Evolutionary conservation across 306 rosid genomes (phyloP), one percentile per base, ranked within the genome.

Genomic region (Begonia loranthoides): DNA sequence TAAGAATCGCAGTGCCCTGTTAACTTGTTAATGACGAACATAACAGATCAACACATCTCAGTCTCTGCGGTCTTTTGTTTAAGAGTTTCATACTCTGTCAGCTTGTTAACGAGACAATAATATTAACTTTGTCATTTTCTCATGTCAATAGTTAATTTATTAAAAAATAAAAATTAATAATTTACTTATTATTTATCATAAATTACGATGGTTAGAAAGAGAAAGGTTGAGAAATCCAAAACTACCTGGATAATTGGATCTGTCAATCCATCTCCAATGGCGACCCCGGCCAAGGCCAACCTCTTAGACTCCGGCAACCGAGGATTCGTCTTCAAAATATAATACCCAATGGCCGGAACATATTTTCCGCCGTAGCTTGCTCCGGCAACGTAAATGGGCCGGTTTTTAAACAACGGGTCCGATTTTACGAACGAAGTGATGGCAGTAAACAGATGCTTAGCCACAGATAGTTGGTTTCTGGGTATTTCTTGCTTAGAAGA

Each of bases 321-420:
- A 1, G 71, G 47, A 46, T 81, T 83, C 34, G 24, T 56, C 50
- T 69, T 41, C 75, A 78, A 17, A 57, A 81, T 66, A 13, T 83
- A 74, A 47, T 78, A 72, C 47, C 88, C 96, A 54, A 87, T 74
- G 1, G 93, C 73, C 0, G 92, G 87, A 3, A 83, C 73, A 44
- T 80, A 87, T 64, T 87, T 87, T 0, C 96, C 96, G 4, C 80
- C 94, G 21, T 83, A 87, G 67, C 94, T 87, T 71, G 83, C 86
- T 5, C 96, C 94, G 0, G 93, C 74, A 0, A 87, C 72, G 17
- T 81, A 87, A 63, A 87, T 64, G 8, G 94, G 93, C 4, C 96
- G 76, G 13, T 64, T 2, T 48, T 58, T 79, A 49, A 87, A 79
- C 36, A 34, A 53, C 5, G 73, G 73, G 9, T 87, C 69, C 3